A percentile compares a stretch with the other conserved stretches of the same genome.
Evolutionary conservation across 495 filamentous ascomycete genomes (phyloP).

Genomic region (Penicillium soppii): DNA sequence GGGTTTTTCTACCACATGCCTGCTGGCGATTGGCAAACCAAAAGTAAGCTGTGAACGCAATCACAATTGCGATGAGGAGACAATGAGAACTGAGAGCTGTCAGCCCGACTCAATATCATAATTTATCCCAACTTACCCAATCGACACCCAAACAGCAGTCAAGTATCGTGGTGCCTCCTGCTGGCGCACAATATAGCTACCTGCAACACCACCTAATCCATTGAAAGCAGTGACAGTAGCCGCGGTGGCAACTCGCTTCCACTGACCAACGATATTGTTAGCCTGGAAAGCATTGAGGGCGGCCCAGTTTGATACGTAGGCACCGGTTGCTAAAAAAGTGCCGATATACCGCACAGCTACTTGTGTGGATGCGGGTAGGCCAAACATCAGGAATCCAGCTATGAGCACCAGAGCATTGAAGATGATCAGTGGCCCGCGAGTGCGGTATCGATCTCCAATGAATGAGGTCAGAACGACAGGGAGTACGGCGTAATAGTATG

Average conservation of each 20-base stretch:
- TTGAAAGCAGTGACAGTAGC: slow-evolving; percentile 70
- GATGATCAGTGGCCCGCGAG: slow-evolving; percentile 66
- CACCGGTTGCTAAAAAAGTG: slow-evolving; percentile 72
- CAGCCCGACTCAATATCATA: slow-evolving; percentile 21
- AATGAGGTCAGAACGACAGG: slow-evolving; percentile 70
- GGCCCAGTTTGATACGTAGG: slow-evolving; percentile 79
- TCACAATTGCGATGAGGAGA: slow-evolving; percentile 63
- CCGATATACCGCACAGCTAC: slow-evolving; percentile 72
- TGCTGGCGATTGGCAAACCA: slow-evolving; percentile 56
- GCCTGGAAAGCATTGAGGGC: slow-evolving; percentile 72
- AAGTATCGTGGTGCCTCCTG: slow-evolving; percentile 56
- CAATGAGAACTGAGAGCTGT: slow-evolving; percentile 53
- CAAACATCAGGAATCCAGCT: slow-evolving; percentile 70
- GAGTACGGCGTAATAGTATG: slow-evolving; percentile 74
- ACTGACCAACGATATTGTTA: slow-evolving; percentile 71
- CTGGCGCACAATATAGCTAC: slow-evolving; percentile 69
- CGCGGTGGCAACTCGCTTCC: slow-evolving; percentile 73
- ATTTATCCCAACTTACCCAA: not conserved
- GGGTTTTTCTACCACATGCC: slow-evolving; percentile 41
- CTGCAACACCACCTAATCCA: slow-evolving; percentile 73
- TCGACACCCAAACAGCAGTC: slow-evolving; percentile 10
- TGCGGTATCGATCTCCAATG: slow-evolving; percentile 61
- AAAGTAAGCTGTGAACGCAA: slow-evolving; percentile 61
- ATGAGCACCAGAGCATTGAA: slow-evolving; percentile 77
- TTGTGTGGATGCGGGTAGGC: slow-evolving; percentile 57